A percentile compares a stretch with the other conserved stretches of the same genome.
Conservation (phyloP, 495 filamentous ascomycete genomes). For the Lasiosphaeriaceae sp. region DNA sequence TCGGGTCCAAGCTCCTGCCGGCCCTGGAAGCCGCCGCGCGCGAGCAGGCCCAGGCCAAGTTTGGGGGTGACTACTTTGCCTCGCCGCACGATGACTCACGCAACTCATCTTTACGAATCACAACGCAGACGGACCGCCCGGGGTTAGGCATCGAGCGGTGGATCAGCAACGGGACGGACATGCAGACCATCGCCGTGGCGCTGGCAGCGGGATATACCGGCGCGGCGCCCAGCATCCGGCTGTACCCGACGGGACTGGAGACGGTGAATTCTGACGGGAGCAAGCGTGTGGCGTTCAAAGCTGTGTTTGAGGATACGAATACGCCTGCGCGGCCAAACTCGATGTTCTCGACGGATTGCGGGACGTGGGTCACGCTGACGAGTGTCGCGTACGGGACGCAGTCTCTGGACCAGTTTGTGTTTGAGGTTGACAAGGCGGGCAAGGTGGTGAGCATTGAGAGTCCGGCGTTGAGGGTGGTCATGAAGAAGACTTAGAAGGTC, state of each 20-base stretch:
- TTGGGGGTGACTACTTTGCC: slow-evolving; percentile 38
- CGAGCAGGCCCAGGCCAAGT: slow-evolving; percentile 39
- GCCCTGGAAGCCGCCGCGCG: slow-evolving; percentile 42
- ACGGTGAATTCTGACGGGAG: slow-evolving; percentile 17
- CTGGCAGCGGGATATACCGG: slow-evolving; percentile 30
- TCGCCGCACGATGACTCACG: not conserved
- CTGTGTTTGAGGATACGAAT: slow-evolving; percentile 35
- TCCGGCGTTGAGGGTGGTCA: slow-evolving; percentile 34
- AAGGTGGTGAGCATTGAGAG: slow-evolving; percentile 41
- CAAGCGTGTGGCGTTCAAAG: slow-evolving; percentile 41
- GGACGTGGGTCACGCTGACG: slow-evolving; percentile 48
- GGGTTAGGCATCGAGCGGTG: slow-evolving; percentile 47
- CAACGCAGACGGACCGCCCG: slow-evolving; percentile 33
- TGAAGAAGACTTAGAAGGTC: slow-evolving; percentile 11
- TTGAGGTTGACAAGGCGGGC: slow-evolving; percentile 37
- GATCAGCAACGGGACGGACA: slow-evolving; percentile 49
- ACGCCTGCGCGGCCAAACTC: slow-evolving; percentile 20
- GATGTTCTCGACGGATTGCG: slow-evolving; percentile 46
- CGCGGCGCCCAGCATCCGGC: slow-evolving; percentile 36
- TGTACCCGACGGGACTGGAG: slow-evolving; percentile 48
- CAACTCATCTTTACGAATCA: slow-evolving; percentile 33
- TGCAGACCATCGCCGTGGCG: slow-evolving; percentile 31
- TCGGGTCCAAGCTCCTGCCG: slow-evolving; percentile 41
- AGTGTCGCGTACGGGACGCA: slow-evolving; percentile 36
- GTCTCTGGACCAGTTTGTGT: slow-evolving; percentile 50